phyloP scores from a whole-genome alignment of 148 eudicot species.

The Chenopodium quinoa region DNA sequence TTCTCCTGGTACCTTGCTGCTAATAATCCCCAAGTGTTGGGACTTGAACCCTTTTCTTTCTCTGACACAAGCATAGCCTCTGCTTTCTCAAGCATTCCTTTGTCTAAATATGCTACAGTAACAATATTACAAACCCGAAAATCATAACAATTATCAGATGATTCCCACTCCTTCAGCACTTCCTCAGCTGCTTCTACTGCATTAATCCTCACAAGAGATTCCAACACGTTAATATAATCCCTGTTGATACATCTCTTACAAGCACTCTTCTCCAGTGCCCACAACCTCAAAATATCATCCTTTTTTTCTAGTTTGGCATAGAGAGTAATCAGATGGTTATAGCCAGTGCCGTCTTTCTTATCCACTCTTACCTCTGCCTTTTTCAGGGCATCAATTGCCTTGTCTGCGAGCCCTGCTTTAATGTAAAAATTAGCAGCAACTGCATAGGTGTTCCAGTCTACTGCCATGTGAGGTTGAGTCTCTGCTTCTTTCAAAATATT shows the following conservation, averaged over 20 bases:
- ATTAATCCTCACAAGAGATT: conserved; percentile 59
- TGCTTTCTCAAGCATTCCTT: conserved; percentile 58
- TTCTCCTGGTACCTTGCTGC: conserved; percentile 53
- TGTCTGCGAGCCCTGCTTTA: conserved; percentile 45
- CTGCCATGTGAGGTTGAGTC: conserved; percentile 55
- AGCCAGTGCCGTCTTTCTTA: conserved; percentile 57
- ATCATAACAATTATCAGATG: conserved; percentile 70
- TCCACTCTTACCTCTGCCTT: conserved; percentile 66
- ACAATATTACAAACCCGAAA: conserved; percentile 55
- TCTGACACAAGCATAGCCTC: conserved; percentile 51
- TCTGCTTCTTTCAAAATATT: conserved; percentile 72
- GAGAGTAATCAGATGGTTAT: conserved; percentile 73
- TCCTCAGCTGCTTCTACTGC: conserved; percentile 65
- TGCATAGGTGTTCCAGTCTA: conserved; percentile 90
- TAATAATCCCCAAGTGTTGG: conserved; percentile 57
- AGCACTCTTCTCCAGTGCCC: conserved; percentile 66
- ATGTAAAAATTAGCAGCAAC: conserved; percentile 68
- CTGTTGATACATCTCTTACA: conserved; percentile 64
- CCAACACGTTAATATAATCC: conserved; percentile 67
- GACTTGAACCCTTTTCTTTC: conserved; percentile 38
- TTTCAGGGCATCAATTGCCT: conserved; percentile 56
- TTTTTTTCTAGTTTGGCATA: conserved; percentile 56
- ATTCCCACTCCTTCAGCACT: conserved; percentile 70
- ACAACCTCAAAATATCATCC: conserved; percentile 68
- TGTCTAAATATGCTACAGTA: conserved; percentile 44